Base-by-base conservation (phyloP, 108 stramenopile genomes). In the Fragilariopsis cylindrus region DNA sequence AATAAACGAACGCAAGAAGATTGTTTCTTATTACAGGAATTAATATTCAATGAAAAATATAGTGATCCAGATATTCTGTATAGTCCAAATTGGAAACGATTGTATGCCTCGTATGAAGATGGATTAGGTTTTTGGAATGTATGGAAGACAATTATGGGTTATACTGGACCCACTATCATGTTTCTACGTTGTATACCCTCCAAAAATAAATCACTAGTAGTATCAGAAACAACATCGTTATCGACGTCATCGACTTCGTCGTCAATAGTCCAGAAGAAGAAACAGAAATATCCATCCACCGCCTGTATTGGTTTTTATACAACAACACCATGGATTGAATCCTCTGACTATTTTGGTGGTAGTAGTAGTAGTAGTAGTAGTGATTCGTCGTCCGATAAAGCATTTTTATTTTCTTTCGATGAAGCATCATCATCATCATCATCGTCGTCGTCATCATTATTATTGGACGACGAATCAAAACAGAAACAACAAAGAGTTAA, bases 271-370 rank as follows among this genome's bases (percentile, higher is more conserved):
- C 30, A 30, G 30, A 30, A 30, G 30, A 19, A 19, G 15, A 72
- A 47, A 56, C 55, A 21, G 30, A 5, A 7, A 40, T 41, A 43
- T 49, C 40, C 48, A 5, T 48, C 68, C 13, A 71, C 57, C 6
- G 84, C 82, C 5, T 74, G 76, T 21, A 65, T 90, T 48, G 88
- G 86, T 3, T 85, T 84, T 72, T 87, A 78, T 57, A 84, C 84
- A 2, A 76, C 83, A 4, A 77, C 82, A 4, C 67, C 82, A 4
- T 90, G 88, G 88, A 74, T 63, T 6, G 82, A 86, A 57, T 82
- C 80, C 1, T 19, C 66, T 8, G 40, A 44, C 45, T 65, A 57
- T 45, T 71, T 44, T 43, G 74, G 62, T 8, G 62, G 62, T 4
- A 1, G 45, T 45, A 4, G 41, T 4, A 56, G 19, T 11, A 18